phyloP scores from a whole-genome alignment of 169 alveolate species.

The Pseudocohnilembus persalinus region DNA sequence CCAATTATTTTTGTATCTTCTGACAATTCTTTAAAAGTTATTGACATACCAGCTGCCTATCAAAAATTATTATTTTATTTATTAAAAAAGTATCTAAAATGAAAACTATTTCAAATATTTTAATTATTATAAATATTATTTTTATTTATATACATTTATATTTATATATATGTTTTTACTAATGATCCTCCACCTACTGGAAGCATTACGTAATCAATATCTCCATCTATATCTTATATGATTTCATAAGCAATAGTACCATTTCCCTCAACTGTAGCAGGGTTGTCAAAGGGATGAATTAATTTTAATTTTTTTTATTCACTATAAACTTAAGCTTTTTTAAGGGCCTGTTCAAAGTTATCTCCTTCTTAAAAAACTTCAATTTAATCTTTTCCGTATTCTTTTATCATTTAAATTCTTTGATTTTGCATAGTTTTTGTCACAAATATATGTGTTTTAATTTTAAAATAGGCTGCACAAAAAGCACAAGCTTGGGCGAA shows the following conservation, averaged over 20 bases:
- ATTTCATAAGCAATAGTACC: constrained; percentile 46
- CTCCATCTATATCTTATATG: constrained; percentile 36
- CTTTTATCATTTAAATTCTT: not conserved
- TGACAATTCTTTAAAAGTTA: constrained; percentile 9
- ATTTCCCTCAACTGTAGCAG: constrained; percentile 27
- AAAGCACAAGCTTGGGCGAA: not conserved
- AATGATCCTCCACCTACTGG: constrained; percentile 45
- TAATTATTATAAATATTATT: no score
- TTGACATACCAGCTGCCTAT: constrained; percentile 41
- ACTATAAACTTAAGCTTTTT: not conserved
- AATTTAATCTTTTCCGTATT: not conserved
- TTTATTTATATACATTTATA: no score
- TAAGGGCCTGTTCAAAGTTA: not conserved
- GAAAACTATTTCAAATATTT: no score
- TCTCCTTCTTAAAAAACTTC: not conserved
- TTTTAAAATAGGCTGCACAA: not conserved
- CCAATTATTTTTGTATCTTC: constrained; percentile 41
- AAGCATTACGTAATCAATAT: constrained; percentile 33
- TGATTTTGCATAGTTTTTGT: not conserved
- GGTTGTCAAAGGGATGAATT: constrained; percentile 37
- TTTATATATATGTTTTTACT: not conserved
- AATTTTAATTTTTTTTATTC: constrained; percentile 3
- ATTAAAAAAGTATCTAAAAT: no score
- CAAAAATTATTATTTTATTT: constrained; percentile 3
- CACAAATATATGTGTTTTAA: not conserved